phyloP scores from a whole-genome alignment of 345 rosid genomes.

The Eucalyptus fibrosa region DNA sequence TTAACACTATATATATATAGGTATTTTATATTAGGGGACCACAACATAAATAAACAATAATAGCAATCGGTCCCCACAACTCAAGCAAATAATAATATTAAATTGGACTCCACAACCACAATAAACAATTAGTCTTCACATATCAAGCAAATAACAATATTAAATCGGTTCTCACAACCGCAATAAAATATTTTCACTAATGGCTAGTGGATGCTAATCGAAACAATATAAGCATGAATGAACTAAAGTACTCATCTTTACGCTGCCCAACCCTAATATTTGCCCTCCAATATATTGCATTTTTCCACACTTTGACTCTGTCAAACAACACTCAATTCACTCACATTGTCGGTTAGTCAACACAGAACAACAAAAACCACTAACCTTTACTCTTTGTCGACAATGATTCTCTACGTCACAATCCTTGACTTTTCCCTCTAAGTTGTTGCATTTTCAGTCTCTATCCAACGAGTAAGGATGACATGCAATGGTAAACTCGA shows the following conservation, averaged over 20 bases:
- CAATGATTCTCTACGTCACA: neutral
- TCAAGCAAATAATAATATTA: neutral
- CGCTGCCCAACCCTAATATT: neutral
- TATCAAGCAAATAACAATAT: too few species aligned
- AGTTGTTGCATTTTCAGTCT: too few species aligned
- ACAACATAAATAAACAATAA: neutral
- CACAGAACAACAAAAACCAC: neutral
- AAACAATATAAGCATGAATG: neutral
- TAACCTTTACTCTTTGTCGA: neutral
- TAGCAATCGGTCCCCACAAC: neutral
- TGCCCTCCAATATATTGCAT: neutral
- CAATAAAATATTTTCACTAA: neutral
- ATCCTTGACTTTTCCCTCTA: neutral
- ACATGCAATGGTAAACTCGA: too few species aligned
- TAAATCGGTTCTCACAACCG: too few species aligned
- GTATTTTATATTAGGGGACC: neutral
- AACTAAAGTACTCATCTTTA: neutral
- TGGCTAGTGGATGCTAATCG: neutral
- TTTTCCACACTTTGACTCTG: neutral
- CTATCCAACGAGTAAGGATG: too few species aligned
- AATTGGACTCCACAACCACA: too few species aligned
- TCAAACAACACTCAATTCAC: neutral
- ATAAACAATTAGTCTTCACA: too few species aligned
- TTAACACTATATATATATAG: neutral
- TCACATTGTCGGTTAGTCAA: neutral